A percentile compares a stretch with the other conserved stretches of the same genome.
These are phyloP conservation scores for Hypoxylon sp. DNA, from an alignment of 2,329 filamentous ascomycete species.

Conservation along the genomic window DNA sequence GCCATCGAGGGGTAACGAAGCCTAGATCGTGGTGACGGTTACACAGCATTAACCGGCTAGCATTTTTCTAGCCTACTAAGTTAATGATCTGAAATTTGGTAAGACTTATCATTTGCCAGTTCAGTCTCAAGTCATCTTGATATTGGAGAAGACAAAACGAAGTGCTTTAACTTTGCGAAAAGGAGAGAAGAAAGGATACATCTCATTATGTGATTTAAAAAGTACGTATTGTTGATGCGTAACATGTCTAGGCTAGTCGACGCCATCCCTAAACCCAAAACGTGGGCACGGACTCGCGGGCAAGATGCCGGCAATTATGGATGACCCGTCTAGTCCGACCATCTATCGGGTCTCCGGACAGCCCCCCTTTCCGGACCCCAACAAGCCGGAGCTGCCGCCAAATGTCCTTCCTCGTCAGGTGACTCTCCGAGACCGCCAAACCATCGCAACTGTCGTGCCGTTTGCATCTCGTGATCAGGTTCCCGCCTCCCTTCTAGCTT, in stretches of 20 bases:
- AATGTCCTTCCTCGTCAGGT: slow-evolving; percentile 82
- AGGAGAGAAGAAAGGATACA: slow-evolving; percentile 8
- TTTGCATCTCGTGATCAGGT: slow-evolving; percentile 83
- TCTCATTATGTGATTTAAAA: slow-evolving; percentile 12
- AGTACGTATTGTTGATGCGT: slow-evolving; percentile 38
- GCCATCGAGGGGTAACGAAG: slow-evolving; percentile 23
- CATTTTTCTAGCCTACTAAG: slow-evolving; percentile 5
- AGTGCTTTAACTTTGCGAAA: neutral
- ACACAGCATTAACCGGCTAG: slow-evolving; percentile 34
- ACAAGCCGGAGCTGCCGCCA: slow-evolving; percentile 74
- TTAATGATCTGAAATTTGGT: slow-evolving; percentile 28
- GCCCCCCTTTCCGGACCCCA: slow-evolving; percentile 74
- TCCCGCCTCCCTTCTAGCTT: slow-evolving; percentile 80
- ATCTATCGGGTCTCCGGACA: slow-evolving; percentile 79
- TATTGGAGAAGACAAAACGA: neutral
- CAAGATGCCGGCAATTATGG: slow-evolving; percentile 82
- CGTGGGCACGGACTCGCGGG: slow-evolving; percentile 11
- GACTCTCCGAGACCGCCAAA: slow-evolving; percentile 85
- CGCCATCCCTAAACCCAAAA: slow-evolving; percentile 11
- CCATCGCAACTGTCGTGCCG: slow-evolving; percentile 85
- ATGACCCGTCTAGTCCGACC: slow-evolving; percentile 79
- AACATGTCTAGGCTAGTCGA: slow-evolving; percentile 40
- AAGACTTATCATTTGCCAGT: slow-evolving; percentile 28
- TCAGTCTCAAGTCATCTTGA: slow-evolving; percentile 5
- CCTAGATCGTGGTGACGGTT: slow-evolving; percentile 32